phyloP scores from a whole-genome alignment of 306 rosid genomes.

The Malus orientalis region DNA sequence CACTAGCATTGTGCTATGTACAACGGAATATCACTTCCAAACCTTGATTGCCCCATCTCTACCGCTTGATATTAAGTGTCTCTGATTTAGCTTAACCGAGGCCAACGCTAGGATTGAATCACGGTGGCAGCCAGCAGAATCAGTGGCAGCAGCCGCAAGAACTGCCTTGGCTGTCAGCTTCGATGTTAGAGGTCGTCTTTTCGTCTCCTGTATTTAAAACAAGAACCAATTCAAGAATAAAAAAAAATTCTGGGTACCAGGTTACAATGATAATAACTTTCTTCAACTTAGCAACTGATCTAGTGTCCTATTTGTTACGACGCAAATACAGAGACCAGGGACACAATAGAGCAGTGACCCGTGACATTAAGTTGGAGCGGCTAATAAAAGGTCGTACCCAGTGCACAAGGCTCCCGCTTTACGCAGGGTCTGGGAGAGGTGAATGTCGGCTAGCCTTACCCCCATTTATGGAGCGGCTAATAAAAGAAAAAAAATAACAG shows the following conservation, averaged over 20 bases:
- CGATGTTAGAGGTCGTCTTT: slow-evolving; percentile 60
- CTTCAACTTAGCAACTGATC: not conserved
- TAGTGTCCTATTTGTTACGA: not conserved
- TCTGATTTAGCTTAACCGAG: slow-evolving; percentile 85
- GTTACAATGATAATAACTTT: not conserved
- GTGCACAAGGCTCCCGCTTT: no score
- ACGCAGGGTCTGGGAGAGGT: no score
- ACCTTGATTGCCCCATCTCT: slow-evolving; percentile 97
- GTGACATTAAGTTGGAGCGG: not conserved
- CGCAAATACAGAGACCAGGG: not conserved
- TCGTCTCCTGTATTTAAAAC: slow-evolving; percentile 59
- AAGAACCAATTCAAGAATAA: slow-evolving; percentile 6
- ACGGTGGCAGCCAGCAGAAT: slow-evolving; percentile 86
- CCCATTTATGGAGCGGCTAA: no score
- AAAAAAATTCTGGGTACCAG: slow-evolving; percentile 1
- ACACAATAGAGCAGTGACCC: not conserved
- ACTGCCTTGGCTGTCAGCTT: slow-evolving; percentile 70
- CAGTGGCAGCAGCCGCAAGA: slow-evolving; percentile 89
- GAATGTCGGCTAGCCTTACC: no score
- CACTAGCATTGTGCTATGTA: slow-evolving; percentile 33
- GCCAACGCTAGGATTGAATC: slow-evolving; percentile 80
- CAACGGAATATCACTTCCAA: slow-evolving; percentile 62
- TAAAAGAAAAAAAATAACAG: not conserved
- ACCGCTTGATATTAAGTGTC: slow-evolving; percentile 75
- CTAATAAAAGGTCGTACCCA: no score